Percentiles rank a stretch among this genome's conserved stretches.
Evolutionary conservation across 768 basidiomycete genomes (phyloP).

Genomic region (Hygrophoropsis aurantiaca): DNA sequence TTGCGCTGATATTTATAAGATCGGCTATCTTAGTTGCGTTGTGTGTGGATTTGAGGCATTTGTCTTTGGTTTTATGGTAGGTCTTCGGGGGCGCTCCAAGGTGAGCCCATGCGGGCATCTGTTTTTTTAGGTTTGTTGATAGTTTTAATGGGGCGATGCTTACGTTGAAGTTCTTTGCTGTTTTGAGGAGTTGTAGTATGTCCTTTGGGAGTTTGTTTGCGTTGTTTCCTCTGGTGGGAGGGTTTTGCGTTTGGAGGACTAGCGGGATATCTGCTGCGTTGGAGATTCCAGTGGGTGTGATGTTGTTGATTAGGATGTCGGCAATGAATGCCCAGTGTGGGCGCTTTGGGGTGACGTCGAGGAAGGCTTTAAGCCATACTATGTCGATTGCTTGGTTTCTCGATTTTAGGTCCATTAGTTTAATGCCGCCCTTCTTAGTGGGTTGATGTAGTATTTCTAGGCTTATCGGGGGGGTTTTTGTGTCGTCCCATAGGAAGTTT

Average conservation of each 20-base stretch:
- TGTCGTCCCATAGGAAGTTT: slow-evolving; percentile 28
- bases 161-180: not conserved
- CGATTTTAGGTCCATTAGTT: not conserved
- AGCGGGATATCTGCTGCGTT: not conserved
- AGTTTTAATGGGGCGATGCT: not conserved
- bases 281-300: not conserved
- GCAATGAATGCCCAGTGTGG: slow-evolving; percentile 11
- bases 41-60: not conserved
- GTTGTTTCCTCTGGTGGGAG: not conserved
- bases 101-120: slow-evolving; percentile 5
- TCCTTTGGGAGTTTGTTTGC: not conserved
- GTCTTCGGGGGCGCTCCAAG: not conserved
- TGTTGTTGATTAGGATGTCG: not conserved
- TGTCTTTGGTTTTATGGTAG: not conserved
- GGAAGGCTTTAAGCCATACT: not conserved
- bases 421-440: not conserved
- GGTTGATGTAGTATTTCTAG: not conserved
- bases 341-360: not conserved
- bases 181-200: not conserved
- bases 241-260: not conserved
- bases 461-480: slow-evolving; percentile 6
- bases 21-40: not conserved
- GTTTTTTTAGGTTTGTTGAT: not conserved
- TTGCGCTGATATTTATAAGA: not conserved
- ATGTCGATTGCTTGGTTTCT: slow-evolving; percentile 3